Percentiles rank a stretch among this genome's conserved stretches.
Evolutionary conservation across 75 land plant species (phyloP).

Genomic region (Isoetes taiwanensis): DNA sequence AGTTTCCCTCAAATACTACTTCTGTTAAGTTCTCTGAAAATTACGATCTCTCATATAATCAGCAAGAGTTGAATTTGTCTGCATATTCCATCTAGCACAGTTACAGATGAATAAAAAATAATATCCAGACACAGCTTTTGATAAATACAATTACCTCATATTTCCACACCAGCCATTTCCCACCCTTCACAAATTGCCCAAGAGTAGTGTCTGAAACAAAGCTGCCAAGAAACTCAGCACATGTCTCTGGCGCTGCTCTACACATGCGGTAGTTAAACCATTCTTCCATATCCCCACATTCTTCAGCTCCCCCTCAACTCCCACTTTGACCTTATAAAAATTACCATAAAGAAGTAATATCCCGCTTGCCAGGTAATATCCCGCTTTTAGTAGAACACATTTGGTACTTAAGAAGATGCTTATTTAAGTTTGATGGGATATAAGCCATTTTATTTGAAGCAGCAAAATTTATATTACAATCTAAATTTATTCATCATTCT

Average conservation of each 20-base stretch:
- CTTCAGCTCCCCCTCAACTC: slow-evolving; percentile 80
- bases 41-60: slow-evolving; percentile 82
- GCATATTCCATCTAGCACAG: slow-evolving; percentile 6
- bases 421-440: too few species aligned
- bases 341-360: too few species aligned
- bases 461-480: too few species aligned
- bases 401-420: too few species aligned
- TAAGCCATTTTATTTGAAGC: too few species aligned
- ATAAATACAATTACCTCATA: slow-evolving; percentile 56
- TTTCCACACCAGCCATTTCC: slow-evolving; percentile 97
- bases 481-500: too few species aligned
- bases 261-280: slow-evolving; percentile 97
- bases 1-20: slow-evolving; percentile 70
- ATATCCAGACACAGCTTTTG: background rate
- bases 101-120: background rate
- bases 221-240: slow-evolving; percentile 89
- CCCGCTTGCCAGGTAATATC: too few species aligned
- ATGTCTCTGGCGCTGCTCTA: slow-evolving; percentile 90
- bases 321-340: slow-evolving; percentile 97
- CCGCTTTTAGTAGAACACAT: too few species aligned
- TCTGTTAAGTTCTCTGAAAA: slow-evolving; percentile 71
- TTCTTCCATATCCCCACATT: slow-evolving; percentile 92
- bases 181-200: slow-evolving; percentile 74
- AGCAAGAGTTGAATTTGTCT: slow-evolving; percentile 71
- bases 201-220: slow-evolving; percentile 71